These are phyloP conservation scores for Oxytropis ochrocephala DNA, from an alignment of 306 rosid genomes.

Conservation along the genomic window DNA sequence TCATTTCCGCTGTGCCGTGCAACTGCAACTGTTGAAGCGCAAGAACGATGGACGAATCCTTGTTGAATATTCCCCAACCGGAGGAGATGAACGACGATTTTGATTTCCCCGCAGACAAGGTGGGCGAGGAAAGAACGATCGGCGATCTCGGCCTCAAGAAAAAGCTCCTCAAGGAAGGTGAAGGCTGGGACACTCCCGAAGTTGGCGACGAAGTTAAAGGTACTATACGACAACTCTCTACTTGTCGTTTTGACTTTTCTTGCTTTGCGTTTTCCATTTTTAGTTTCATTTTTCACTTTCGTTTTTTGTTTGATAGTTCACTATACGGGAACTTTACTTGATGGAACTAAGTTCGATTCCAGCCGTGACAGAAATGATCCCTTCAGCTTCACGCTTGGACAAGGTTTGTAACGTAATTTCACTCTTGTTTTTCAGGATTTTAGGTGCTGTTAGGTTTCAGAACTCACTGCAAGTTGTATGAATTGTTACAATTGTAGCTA, in stretches of 20 bases:
- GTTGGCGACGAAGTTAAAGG: conserved; percentile 89
- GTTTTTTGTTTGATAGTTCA: conserved; percentile 39
- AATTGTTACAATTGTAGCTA: too few relatives aligned
- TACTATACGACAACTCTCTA: background rate
- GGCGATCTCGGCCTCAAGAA: conserved; percentile 71
- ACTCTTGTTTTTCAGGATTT: background rate
- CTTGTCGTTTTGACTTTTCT: background rate
- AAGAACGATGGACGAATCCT: conserved; percentile 57
- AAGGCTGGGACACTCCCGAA: conserved; percentile 70
- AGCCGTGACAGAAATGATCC: conserved; percentile 69
- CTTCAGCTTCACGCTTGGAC: conserved; percentile 80
- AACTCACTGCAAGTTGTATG: background rate
- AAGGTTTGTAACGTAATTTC: conserved; percentile 37
- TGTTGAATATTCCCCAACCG: conserved; percentile 48
- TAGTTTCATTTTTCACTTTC: background rate
- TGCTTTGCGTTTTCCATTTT: background rate
- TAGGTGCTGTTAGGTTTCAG: background rate
- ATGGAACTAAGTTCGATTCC: conserved; percentile 84
- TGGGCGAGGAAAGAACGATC: conserved; percentile 84
- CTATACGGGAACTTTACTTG: conserved; percentile 77
- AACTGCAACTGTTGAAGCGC: background rate
- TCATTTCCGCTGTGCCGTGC: background rate
- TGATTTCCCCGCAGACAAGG: conserved; percentile 52
- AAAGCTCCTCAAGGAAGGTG: conserved; percentile 76
- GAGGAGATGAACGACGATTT: conserved; percentile 63